A percentile compares a stretch with the other conserved stretches of the same genome.
Conservation (phyloP, 2,329 filamentous ascomycete species). For the Zopfia rhizophila region DNA sequence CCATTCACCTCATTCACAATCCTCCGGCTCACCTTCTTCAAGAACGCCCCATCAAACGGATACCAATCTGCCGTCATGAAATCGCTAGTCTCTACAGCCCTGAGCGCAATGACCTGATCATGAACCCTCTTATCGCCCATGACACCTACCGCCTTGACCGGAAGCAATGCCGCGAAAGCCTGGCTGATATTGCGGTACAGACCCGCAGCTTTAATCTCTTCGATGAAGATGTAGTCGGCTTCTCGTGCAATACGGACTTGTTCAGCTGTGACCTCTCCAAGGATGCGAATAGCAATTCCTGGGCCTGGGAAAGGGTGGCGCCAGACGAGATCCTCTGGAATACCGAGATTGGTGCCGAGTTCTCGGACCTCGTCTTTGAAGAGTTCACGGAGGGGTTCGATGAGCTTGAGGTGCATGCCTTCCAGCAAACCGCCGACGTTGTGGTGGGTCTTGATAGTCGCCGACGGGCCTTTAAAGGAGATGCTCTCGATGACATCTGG, state of each 20-base stretch:
- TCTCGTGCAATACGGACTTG: slow-evolving; percentile 81
- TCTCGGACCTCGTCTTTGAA: slow-evolving; percentile 86
- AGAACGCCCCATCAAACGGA: slow-evolving; percentile 71
- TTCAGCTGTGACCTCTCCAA: slow-evolving; percentile 85
- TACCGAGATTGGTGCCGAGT: slow-evolving; percentile 75
- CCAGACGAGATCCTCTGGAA: slow-evolving; percentile 79
- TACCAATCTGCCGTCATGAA: slow-evolving; percentile 82
- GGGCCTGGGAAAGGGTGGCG: slow-evolving; percentile 82
- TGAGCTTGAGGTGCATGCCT: slow-evolving; percentile 72
- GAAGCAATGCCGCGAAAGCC: slow-evolving; percentile 75
- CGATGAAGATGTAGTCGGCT: slow-evolving; percentile 82
- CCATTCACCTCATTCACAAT: slow-evolving; percentile 83
- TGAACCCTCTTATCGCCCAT: slow-evolving; percentile 77
- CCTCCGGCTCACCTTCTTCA: slow-evolving; percentile 71
- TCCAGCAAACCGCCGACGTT: slow-evolving; percentile 76
- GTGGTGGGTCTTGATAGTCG: slow-evolving; percentile 80
- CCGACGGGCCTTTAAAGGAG: slow-evolving; percentile 76
- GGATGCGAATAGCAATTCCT: slow-evolving; percentile 79
- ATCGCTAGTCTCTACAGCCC: slow-evolving; percentile 71
- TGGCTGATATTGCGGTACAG: slow-evolving; percentile 78
- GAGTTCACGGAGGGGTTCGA: slow-evolving; percentile 81
- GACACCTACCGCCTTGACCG: slow-evolving; percentile 72
- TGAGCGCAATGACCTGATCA: slow-evolving; percentile 69
- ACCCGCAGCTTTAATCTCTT: slow-evolving; percentile 76
- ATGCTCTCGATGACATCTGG: slow-evolving; percentile 78